These are phyloP conservation scores for Cyberlindnera petersonii DNA, from an alignment of 805 yeast genomes.

Conservation along the genomic window DNA sequence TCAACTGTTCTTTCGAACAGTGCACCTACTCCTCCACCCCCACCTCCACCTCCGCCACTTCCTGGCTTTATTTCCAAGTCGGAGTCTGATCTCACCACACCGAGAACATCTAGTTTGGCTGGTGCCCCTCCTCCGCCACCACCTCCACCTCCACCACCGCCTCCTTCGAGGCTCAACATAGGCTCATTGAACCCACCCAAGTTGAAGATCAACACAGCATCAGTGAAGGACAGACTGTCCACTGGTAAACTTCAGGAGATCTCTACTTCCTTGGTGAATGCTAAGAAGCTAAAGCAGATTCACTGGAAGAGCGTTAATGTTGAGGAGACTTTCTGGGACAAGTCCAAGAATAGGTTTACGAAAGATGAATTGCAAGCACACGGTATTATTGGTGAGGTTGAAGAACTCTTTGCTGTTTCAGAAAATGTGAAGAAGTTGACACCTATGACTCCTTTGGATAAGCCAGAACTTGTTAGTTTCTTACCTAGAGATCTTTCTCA, in stretches of 20 bases:
- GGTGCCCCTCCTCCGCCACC: slow-evolving; percentile 3
- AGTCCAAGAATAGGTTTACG: slow-evolving; percentile 48
- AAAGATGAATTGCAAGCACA: slow-evolving; percentile 63
- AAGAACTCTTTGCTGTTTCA: slow-evolving; percentile 81
- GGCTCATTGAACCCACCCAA: slow-evolving; percentile 23
- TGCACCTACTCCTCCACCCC: neutral
- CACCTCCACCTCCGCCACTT: slow-evolving; percentile 10
- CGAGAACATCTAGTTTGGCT: neutral
- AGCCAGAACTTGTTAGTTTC: slow-evolving; percentile 47
- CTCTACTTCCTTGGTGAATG: slow-evolving; percentile 18
- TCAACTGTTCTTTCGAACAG: too few relatives aligned
- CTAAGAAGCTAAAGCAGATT: slow-evolving; percentile 78
- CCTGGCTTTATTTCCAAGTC: slow-evolving; percentile 9
- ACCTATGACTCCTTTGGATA: slow-evolving; percentile 8
- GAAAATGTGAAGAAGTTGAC: slow-evolving; percentile 42
- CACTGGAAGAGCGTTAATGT: slow-evolving; percentile 91
- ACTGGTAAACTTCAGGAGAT: slow-evolving; percentile 8
- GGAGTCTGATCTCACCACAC: neutral
- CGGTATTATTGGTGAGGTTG: slow-evolving; percentile 83
- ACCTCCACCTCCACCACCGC: slow-evolving; percentile 13
- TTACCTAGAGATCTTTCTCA: slow-evolving; percentile 85
- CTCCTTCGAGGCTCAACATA: slow-evolving; percentile 27
- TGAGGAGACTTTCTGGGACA: slow-evolving; percentile 83
- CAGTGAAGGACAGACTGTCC: slow-evolving; percentile 1
- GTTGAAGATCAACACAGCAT: slow-evolving; percentile 1